These are phyloP conservation scores for Colletotrichum sp. DNA, from an alignment of 2,329 filamentous ascomycete species.

Conservation along the genomic window DNA sequence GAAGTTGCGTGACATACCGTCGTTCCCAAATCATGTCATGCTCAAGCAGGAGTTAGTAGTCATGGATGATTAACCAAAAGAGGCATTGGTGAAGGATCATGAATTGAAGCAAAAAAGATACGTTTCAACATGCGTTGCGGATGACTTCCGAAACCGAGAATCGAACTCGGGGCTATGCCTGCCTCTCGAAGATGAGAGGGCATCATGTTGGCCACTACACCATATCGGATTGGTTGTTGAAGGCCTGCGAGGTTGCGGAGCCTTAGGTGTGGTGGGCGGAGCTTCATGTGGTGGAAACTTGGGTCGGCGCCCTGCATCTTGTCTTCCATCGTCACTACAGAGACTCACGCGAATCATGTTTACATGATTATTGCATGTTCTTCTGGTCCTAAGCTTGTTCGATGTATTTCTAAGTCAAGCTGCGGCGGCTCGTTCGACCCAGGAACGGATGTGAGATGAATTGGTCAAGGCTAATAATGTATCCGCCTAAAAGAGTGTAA, in stretches of 20 bases:
- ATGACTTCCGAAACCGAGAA: background rate
- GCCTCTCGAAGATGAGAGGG: background rate
- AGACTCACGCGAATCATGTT: fast-evolving
- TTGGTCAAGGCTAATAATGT: fast-evolving
- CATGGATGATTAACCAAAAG: fast-evolving
- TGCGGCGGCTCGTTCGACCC: background rate
- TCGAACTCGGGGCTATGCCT: background rate
- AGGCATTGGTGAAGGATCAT: fast-evolving
- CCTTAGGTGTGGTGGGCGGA: background rate
- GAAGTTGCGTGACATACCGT: background rate
- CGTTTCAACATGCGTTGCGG: background rate
- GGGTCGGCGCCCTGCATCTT: background rate
- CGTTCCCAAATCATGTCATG: background rate
- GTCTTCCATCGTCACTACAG: background rate
- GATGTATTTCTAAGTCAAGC: background rate
- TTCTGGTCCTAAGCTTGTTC: background rate
- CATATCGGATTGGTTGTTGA: background rate
- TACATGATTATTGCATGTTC: fast-evolving
- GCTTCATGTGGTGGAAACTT: background rate
- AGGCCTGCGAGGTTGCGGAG: background rate
- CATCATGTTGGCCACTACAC: background rate
- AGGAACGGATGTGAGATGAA: background rate
- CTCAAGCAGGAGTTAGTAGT: background rate
- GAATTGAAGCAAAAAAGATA: background rate
- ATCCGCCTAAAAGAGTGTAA: fast-evolving